These are phyloP conservation scores for Kodamaea hsintzibuensis DNA, from an alignment of 805 yeast species.

Conservation along the genomic window DNA sequence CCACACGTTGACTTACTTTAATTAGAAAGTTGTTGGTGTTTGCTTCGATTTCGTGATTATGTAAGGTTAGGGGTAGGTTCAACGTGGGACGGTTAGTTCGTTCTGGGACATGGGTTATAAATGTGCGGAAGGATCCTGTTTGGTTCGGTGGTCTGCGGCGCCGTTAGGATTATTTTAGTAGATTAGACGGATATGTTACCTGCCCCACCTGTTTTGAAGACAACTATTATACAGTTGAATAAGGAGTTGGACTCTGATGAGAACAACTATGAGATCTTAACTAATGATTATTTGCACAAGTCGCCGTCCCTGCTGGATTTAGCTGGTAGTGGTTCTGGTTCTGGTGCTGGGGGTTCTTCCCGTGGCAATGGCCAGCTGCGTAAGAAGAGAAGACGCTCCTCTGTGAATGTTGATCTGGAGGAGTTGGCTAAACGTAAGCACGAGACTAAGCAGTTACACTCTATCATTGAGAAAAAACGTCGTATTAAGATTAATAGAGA, in stretches of 20 bases:
- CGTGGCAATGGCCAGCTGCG: constrained; percentile 12
- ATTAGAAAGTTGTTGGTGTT: constrained; percentile 2
- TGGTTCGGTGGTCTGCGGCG: neutral
- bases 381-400: constrained; percentile 42
- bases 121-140: constrained; percentile 6
- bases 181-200: constrained; percentile 22
- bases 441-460: constrained; percentile 55
- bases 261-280: constrained; percentile 43
- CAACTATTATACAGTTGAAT: constrained; percentile 46
- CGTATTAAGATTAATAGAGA: constrained; percentile 79
- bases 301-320: constrained; percentile 9
- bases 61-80: constrained; percentile 6
- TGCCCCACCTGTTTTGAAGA: constrained; percentile 43
- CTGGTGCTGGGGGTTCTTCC: constrained; percentile 3
- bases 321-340: neutral
- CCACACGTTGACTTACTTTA: constrained; percentile 13
- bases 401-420: constrained; percentile 38
- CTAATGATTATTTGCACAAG: constrained; percentile 33
- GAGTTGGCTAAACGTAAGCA: constrained; percentile 42
- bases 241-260: constrained; percentile 44
- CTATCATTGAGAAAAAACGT: constrained; percentile 77
- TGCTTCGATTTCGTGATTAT: neutral
- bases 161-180: neutral
- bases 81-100: constrained; percentile 8
- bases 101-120: constrained; percentile 3